These are phyloP conservation scores for Podaxis sp. DNA, from an alignment of 768 basidiomycete species.

Conservation along the genomic window DNA sequence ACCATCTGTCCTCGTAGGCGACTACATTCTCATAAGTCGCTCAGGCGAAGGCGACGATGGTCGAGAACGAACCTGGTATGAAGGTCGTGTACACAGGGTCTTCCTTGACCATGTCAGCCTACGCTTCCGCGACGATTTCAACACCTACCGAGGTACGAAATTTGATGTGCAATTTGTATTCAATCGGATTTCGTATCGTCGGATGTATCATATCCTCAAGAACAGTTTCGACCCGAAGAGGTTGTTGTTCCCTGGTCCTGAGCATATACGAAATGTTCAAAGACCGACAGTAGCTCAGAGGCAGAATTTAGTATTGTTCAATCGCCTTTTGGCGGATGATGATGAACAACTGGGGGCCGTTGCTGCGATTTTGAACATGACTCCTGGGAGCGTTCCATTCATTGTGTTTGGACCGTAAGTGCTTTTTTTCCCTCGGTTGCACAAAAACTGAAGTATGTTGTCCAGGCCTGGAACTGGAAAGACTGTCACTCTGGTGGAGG, in stretches of 20 bases:
- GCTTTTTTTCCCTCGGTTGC: not conserved
- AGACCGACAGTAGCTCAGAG: constrained; percentile 23
- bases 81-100: constrained; percentile 52
- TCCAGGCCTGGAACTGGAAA: constrained; percentile 65
- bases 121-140: constrained; percentile 46
- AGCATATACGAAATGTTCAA: constrained; percentile 23
- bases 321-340: constrained; percentile 39
- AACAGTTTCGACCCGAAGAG: constrained; percentile 38
- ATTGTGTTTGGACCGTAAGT: constrained; percentile 67
- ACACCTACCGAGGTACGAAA: constrained; percentile 33
- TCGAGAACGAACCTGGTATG: constrained; percentile 32
- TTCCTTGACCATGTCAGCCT: constrained; percentile 42
- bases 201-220: constrained; percentile 55
- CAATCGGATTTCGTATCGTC: constrained; percentile 50
- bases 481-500: constrained; percentile 64
- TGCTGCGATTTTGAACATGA: constrained; percentile 43
- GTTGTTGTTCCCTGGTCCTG: constrained; percentile 45
- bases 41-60: constrained; percentile 21
- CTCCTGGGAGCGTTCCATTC: constrained; percentile 51
- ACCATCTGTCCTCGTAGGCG: constrained; percentile 57
- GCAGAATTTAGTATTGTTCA: constrained; percentile 24
- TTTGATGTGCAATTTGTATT: constrained; percentile 58
- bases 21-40: constrained; percentile 39
- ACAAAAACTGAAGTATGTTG: not conserved
- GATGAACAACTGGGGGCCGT: constrained; percentile 52